These are phyloP conservation scores for Clitopilus passeckerianus DNA, from an alignment of 768 basidiomycete genomes.

Conservation along the genomic window DNA sequence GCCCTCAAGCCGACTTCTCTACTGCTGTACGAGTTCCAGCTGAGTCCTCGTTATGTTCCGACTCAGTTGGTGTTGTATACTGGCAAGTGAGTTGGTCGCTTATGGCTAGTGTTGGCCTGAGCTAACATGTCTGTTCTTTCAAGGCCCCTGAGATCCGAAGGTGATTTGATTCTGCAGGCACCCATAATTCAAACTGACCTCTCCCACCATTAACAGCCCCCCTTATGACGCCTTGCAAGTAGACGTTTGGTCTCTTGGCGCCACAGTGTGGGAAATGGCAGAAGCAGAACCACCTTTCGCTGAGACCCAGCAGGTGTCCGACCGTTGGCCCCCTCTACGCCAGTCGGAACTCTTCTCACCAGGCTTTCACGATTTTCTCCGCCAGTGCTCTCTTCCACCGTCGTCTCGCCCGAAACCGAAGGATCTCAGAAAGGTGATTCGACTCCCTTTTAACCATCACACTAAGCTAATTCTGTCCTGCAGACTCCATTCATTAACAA, in stretches of 20 bases:
- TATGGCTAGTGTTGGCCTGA: no score
- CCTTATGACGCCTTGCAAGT: conserved; percentile 71
- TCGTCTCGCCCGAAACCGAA: conserved; percentile 48
- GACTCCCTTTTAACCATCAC: background rate
- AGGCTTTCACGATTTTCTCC: conserved; percentile 70
- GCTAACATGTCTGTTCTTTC: background rate
- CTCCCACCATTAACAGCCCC: conserved; percentile 34
- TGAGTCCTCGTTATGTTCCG: conserved; percentile 46
- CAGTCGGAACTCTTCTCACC: conserved; percentile 60
- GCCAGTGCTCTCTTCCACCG: conserved; percentile 58
- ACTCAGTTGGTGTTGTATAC: conserved; percentile 67
- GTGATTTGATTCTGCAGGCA: conserved; percentile 32
- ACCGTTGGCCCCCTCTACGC: conserved; percentile 61
- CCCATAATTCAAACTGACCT: background rate
- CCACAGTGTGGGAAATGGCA: conserved; percentile 81
- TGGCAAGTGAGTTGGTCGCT: conserved; percentile 56
- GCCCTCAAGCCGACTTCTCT: conserved; percentile 73
- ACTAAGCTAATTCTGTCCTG: background rate
- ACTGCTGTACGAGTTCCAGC: conserved; percentile 58
- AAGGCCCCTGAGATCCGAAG: conserved; percentile 71
- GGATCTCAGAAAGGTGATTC: conserved; percentile 54
- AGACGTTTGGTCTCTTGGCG: conserved; percentile 79
- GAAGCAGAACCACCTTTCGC: conserved; percentile 72
- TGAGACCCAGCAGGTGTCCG: conserved; percentile 47
- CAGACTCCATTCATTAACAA: conserved; percentile 65